Base-by-base conservation (phyloP, 345 rosid species). In the Nephelium lappaceum region DNA sequence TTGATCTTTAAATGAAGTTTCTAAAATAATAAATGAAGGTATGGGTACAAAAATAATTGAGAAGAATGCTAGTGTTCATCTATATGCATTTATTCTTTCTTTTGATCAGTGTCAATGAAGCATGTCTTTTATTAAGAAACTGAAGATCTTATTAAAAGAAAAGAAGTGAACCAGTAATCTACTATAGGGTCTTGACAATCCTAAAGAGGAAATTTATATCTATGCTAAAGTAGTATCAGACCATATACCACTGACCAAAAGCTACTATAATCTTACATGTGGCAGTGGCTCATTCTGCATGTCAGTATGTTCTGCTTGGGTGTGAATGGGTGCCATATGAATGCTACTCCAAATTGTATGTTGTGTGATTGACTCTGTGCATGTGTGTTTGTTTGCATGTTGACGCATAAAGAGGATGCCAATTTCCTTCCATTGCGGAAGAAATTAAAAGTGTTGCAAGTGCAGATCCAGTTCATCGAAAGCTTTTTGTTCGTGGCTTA, bases 401-500 rank as follows among this genome's bases (percentile, higher is more conserved):
- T 81, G 91, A 82, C 78, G 87, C 85, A 67, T 85, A 86, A 89
- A 91, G 94, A 89, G 94, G 94, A 85, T 82, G 87, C 77, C 87
- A 91, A 89, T 83, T 86, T 88, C 91, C 93, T 87, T 89, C 91
- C 42, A 81, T 91, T 89, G 94, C 93, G 31, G 94, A 89, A 83
- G 94, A 91, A 88, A 89, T 91, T 86, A 88, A 86, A 88, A 82
- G 91, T 84, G 55, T 89, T 65, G 95, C 93, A 74, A 86, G 88
- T 81, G 84, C 93, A 67, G 90, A 91, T 86, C 93, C 93, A 55
- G 92, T 85, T 57, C 93, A 87, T 71, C 89, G 95, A 87, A 91
- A 91, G 92, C 95, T 91, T 86, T 91, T 91, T 87, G 92, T 91
- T 74, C 92, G 95, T 85, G 95, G 95, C 89, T 84, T 91, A 82